Conservation (phyloP, 2,329 filamentous ascomycete species). For the Fusarium paranaense region DNA sequence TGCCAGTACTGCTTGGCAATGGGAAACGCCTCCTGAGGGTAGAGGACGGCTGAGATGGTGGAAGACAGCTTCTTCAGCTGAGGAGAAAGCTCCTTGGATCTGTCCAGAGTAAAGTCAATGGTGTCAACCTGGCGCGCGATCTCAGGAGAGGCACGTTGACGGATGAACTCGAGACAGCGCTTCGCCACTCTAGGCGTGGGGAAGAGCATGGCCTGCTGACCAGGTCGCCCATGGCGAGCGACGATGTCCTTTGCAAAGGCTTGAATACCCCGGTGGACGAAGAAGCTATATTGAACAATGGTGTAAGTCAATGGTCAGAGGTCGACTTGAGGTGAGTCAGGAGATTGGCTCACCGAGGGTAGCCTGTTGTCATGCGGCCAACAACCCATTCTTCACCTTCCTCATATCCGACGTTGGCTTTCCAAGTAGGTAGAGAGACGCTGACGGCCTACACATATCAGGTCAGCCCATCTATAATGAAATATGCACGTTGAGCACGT, state of each 20-base stretch:
- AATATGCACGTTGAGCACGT: not conserved
- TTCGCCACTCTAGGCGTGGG: constrained; percentile 77
- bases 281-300: constrained; percentile 76
- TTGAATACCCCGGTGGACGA: constrained; percentile 86
- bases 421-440: constrained; percentile 95
- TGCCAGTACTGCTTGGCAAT: constrained; percentile 97
- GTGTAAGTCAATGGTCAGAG: constrained; percentile 18
- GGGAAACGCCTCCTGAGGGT: constrained; percentile 73
- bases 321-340: not conserved
- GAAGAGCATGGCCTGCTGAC: constrained; percentile 83
- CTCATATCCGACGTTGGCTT: constrained; percentile 90
- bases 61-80: constrained; percentile 68
- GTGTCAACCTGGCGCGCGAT: constrained; percentile 62
- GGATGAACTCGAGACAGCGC: constrained; percentile 81
- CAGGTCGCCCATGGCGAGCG: constrained; percentile 69
- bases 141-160: constrained; percentile 66
- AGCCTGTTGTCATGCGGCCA: constrained; percentile 86
- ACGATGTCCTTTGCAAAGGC: constrained; percentile 78
- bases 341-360: constrained; percentile 73
- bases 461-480: not conserved
- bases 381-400: constrained; percentile 92
- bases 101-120: constrained; percentile 73
- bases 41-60: constrained; percentile 77
- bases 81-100: constrained; percentile 62
- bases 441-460: constrained; percentile 79